Conservation (phyloP, 768 basidiomycete species). For the Xerocomellus dryophilus region DNA sequence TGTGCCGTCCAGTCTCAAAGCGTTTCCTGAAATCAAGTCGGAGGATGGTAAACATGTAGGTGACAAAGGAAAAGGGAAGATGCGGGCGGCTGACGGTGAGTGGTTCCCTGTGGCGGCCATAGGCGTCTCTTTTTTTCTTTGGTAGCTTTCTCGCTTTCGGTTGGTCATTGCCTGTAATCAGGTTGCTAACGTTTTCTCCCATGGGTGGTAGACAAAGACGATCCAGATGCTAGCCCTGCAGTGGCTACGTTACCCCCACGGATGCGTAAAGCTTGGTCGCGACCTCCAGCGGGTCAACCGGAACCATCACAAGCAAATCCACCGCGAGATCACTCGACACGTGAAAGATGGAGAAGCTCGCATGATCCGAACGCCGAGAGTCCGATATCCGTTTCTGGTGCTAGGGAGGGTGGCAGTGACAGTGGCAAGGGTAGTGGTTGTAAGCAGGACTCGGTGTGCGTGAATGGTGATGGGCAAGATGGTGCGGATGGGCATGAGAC, state of each 20-base stretch:
- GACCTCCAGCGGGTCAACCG: background rate
- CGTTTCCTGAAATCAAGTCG: conserved; percentile 13
- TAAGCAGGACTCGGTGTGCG: background rate
- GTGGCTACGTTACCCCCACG: conserved; percentile 50
- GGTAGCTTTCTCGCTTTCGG: background rate
- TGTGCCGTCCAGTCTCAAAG: conserved; percentile 31
- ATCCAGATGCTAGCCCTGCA: conserved; percentile 17
- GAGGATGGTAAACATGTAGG: conserved; percentile 6
- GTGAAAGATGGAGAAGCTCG: conserved; percentile 26
- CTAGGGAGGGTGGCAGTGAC: background rate
- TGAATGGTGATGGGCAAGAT: conserved; percentile 13
- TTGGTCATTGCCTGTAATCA: background rate
- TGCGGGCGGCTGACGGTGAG: conserved; percentile 23
- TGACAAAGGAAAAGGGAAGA: conserved; percentile 21
- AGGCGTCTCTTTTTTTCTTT: background rate
- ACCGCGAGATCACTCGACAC: background rate
- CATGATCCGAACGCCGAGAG: conserved; percentile 18
- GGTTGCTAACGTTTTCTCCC: background rate
- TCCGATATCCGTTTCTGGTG: conserved; percentile 13
- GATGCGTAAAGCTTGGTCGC: conserved; percentile 52
- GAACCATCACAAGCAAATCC: conserved; percentile 6
- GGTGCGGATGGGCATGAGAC: conserved; percentile 27
- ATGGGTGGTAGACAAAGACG: conserved; percentile 2
- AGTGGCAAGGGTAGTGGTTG: background rate
- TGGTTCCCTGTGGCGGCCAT: background rate